A percentile compares a stretch with the other conserved stretches of the same genome.
Conservation (phyloP, 192 early-diverging fungal species). For the Allomyces macrogynus region DNA sequence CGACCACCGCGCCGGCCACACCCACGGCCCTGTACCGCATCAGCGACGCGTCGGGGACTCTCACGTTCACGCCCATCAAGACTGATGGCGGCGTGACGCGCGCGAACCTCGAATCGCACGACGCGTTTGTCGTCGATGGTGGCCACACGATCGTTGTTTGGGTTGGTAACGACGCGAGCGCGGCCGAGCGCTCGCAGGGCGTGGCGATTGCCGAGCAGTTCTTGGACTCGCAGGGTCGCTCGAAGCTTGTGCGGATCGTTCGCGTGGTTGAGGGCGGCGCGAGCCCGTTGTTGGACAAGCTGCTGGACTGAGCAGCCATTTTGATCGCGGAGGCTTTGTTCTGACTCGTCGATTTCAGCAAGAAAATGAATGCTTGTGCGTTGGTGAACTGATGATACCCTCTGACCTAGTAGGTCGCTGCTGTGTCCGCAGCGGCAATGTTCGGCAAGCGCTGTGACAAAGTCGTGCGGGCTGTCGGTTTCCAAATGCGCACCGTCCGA, state of each 20-base stretch:
- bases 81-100: constrained; percentile 19
- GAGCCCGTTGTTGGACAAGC: constrained; percentile 26
- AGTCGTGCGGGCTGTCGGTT: too few species aligned
- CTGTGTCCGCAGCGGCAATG: too few species aligned
- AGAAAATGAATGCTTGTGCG: too few species aligned
- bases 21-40: constrained; percentile 4
- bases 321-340: too few species aligned
- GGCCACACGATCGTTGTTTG: constrained; percentile 35
- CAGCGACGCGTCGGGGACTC: constrained; percentile 8
- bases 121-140: constrained; percentile 49
- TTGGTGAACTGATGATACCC: too few species aligned
- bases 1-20: background rate
- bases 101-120: constrained; percentile 28
- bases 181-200: constrained; percentile 26
- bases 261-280: constrained; percentile 50
- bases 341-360: too few species aligned
- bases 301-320: constrained; percentile 5
- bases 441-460: too few species aligned
- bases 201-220: constrained; percentile 44
- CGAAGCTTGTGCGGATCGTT: constrained; percentile 31
- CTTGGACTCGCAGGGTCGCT: constrained; percentile 25
- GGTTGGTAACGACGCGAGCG: constrained; percentile 28
- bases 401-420: too few species aligned
- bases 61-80: constrained; percentile 30
- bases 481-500: too few species aligned